Percentiles rank a stretch among this genome's conserved stretches.
Conservation (phyloP, 176 grass and related monocot genomes). For the bread wheat (Triticum aestivum) region DNA sequence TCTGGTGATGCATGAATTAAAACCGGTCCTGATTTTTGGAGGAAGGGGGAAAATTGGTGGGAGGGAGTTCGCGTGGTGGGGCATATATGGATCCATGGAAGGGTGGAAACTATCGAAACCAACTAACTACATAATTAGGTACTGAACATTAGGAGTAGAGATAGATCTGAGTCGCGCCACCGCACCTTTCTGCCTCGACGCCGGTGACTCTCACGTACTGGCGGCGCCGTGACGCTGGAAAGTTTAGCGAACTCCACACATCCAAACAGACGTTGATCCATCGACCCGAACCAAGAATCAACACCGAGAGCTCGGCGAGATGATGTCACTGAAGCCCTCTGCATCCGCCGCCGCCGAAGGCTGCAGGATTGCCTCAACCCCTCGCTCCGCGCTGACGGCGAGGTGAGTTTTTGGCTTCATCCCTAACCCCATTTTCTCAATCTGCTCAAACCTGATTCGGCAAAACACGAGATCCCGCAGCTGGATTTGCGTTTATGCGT, state of each 20-base stretch:
- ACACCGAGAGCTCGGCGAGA: constrained; percentile 21
- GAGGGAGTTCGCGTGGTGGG: too few relatives aligned
- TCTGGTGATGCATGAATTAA: too few relatives aligned
- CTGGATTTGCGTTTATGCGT: constrained; percentile 3
- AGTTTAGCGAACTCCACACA: neutral
- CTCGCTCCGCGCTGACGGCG: constrained; percentile 13
- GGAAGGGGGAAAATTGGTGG: too few relatives aligned
- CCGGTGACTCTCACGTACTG: constrained; percentile 7
- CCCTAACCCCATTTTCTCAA: constrained; percentile 12
- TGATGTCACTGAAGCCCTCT: constrained; percentile 42
- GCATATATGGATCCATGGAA: too few relatives aligned
- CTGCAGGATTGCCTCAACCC: constrained; percentile 18
- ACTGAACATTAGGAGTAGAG: too few relatives aligned
- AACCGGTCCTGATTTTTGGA: too few relatives aligned
- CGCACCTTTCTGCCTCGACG: neutral
- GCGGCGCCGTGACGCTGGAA: neutral
- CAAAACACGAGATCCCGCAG: constrained; percentile 26
- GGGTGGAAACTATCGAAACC: too few relatives aligned
- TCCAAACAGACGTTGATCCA: constrained; percentile 5
- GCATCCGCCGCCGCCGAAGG: constrained; percentile 29
- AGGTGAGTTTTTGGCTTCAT: constrained; percentile 14
- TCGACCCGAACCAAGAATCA: neutral
- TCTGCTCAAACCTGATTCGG: neutral
- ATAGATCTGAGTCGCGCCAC: neutral
- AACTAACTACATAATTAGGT: too few relatives aligned